Base-by-base conservation (phyloP, 2,329 filamentous ascomycete genomes). In the Aspergillus neotritici region DNA sequence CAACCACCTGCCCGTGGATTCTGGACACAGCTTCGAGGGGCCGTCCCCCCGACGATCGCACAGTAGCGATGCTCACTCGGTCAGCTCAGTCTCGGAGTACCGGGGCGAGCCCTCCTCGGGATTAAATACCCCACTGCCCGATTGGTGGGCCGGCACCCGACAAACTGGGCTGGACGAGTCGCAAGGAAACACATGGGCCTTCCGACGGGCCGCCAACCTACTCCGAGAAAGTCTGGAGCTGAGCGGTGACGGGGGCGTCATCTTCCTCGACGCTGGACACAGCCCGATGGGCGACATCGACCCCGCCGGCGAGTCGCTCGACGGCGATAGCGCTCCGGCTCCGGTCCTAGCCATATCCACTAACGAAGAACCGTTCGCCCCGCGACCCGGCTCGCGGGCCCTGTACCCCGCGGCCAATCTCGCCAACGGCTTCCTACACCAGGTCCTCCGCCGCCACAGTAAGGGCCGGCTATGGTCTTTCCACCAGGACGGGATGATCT, bases 381-480 rank as follows among this genome's bases (percentile, higher is more conserved):
- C 63, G 6, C 45, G 53, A 5, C 54, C 62, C 1, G 61, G 60
- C 4, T 62, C 57, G 2, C 49, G 49, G 17, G 50, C 48, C 1
- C 48, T 48, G 11, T 61, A 52, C 31, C 51, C 63, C 3, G 61
- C 62, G 3, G 57, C 61, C 5, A 61, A 54, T 39, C 47, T 65
- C 10, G 63, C 65, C 34, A 56, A 53, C 5, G 51, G 53, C 1
- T 67, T 67, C 10, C 43, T 67, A 5, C 55, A 60, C 10, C 50
- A 58, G 32, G 53, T 73, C 10, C 53, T 73, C 8, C 62, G 61
- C 16, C 66, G 69, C n/a, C 74, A 74, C 45, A 67, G 69, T 4
- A 65, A 67, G 40, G 72, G 72, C 10, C 72, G 72, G 37, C 51
- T 75, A 1, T 75, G 71, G 70, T 70, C 68, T 1, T 72, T 74